Evolutionary conservation across 306 rosid genomes (phyloP).

Genomic region (Prunus dulcis): DNA sequence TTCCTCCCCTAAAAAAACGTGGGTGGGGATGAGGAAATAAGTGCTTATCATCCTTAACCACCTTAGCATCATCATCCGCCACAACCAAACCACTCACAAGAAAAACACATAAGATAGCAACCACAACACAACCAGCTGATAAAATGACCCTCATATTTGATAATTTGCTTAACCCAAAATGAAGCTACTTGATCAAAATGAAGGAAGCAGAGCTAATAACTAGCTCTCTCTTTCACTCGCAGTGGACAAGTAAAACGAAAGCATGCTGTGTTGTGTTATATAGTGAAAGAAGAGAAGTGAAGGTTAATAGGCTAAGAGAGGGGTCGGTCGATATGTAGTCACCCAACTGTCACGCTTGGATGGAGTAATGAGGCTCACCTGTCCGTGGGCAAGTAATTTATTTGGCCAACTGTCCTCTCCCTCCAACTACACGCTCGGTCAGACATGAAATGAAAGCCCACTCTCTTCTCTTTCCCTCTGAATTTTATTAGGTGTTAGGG

Average conservation of each 20-base stretch:
- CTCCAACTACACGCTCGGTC: neutral
- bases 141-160: too few relatives aligned
- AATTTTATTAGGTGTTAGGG: neutral
- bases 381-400: slow-evolving; percentile 30
- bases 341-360: slow-evolving; percentile 29
- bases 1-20: slow-evolving; percentile 22
- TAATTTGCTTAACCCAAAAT: neutral
- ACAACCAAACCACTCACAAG: slow-evolving; percentile 27
- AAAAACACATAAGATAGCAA: slow-evolving; percentile 20
- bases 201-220: neutral
- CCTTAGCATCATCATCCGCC: slow-evolving; percentile 23
- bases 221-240: neutral
- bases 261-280: slow-evolving; percentile 9
- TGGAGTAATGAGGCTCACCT: slow-evolving; percentile 44
- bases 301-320: neutral
- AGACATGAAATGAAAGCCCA: slow-evolving; percentile 8
- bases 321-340: too few relatives aligned
- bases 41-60: slow-evolving; percentile 29
- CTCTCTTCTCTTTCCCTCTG: neutral
- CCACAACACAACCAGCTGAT: slow-evolving; percentile 10
- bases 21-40: slow-evolving; percentile 23
- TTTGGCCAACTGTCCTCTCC: slow-evolving; percentile 36
- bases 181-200: neutral
- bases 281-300: neutral
- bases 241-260: neutral